Evolutionary conservation across 1,284 basidiomycete genomes (phyloP).

Genomic region (Leccinum ambiguum): DNA sequence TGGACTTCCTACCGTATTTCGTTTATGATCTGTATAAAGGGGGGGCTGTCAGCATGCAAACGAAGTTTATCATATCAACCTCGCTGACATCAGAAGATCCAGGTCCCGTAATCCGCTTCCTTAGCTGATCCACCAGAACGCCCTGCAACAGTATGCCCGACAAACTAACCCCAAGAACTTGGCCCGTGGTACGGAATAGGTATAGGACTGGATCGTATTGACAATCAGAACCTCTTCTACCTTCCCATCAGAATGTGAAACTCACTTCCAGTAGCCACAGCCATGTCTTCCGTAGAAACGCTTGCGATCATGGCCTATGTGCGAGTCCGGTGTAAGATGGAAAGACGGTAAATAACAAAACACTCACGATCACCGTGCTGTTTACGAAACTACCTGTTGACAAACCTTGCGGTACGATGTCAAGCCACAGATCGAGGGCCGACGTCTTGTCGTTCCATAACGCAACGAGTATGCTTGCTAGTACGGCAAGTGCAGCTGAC

Average conservation of each 20-base stretch:
- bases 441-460: background rate
- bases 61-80: constrained; percentile 19
- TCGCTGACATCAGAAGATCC: constrained; percentile 64
- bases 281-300: background rate
- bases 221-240: background rate
- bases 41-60: constrained; percentile 20
- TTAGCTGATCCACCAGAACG: constrained; percentile 67
- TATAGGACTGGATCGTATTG: constrained; percentile 66
- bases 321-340: background rate
- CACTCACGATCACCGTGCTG: background rate
- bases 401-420: background rate
- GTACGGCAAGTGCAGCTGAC: background rate
- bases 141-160: constrained; percentile 81
- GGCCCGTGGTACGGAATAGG: constrained; percentile 86
- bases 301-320: constrained; percentile 1
- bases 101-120: constrained; percentile 70
- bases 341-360: background rate
- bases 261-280: background rate
- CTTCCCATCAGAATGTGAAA: background rate
- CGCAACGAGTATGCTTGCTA: background rate
- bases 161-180: constrained; percentile 86
- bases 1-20: no score
- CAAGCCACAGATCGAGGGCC: background rate
- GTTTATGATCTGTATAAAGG: constrained; percentile 13
- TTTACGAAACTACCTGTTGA: background rate